A percentile compares a stretch with the other conserved stretches of the same genome.
phyloP scores from a whole-genome alignment of 2,329 filamentous ascomycete genomes.

The Botryosphaeria dothidea region DNA sequence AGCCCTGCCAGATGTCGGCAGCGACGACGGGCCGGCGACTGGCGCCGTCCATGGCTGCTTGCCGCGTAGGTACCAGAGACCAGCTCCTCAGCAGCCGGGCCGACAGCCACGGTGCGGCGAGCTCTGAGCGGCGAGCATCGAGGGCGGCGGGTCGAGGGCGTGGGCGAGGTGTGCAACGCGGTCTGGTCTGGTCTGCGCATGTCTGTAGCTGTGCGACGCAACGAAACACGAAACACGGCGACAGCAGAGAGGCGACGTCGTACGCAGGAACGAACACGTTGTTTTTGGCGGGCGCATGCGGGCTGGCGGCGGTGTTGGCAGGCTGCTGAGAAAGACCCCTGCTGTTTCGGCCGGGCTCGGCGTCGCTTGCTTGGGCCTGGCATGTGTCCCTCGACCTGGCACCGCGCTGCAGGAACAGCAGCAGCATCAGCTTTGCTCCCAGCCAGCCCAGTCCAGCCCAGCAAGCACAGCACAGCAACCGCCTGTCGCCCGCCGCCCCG shows the following conservation, averaged over 20 bases:
- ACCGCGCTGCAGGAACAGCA: conserved; percentile 1
- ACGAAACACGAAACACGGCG: conserved; percentile 12
- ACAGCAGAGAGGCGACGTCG: conserved; percentile 14
- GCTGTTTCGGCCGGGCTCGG: conserved; percentile 9
- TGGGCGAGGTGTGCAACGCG: not conserved
- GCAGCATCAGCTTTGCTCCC: not conserved
- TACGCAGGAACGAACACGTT: conserved; percentile 16
- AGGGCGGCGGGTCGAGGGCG: not conserved
- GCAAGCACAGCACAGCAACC: not conserved
- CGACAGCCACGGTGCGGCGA: not conserved
- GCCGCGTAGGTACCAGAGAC: too few species aligned
- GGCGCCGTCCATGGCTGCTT: not conserved
- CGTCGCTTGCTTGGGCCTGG: not conserved
- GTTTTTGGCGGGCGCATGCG: conserved; percentile 1
- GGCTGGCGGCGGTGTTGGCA: not conserved
- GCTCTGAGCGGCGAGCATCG: not conserved
- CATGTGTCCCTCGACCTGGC: not conserved
- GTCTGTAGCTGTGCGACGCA: conserved; percentile 8
- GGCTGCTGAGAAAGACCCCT: not conserved
- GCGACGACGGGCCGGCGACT: not conserved
- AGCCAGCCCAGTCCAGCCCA: not conserved
- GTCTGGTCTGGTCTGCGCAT: not conserved
- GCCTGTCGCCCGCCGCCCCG: not conserved
- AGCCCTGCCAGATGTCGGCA: conserved; percentile 7
- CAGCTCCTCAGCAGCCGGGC: not conserved